Evolutionary conservation across 2,329 filamentous ascomycete species (phyloP).

Genomic region (Epichloe glyceriae): DNA sequence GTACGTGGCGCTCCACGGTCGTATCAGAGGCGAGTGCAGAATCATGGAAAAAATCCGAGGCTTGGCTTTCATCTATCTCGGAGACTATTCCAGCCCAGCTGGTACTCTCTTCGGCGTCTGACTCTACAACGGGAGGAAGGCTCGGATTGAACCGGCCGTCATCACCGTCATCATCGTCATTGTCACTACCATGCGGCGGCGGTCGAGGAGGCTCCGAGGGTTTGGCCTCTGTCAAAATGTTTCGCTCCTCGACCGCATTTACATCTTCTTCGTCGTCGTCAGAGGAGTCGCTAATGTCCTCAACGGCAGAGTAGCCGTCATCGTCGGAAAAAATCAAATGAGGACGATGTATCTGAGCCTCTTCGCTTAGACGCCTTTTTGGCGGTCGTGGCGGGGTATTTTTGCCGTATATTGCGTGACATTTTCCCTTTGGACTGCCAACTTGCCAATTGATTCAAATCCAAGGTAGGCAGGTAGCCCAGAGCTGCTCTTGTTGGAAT

Average conservation of each 20-base stretch:
- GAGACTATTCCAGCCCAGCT: conserved; percentile 45
- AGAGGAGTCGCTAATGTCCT: conserved; percentile 65
- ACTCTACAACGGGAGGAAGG: conserved; percentile 21
- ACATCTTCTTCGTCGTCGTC: conserved; percentile 71
- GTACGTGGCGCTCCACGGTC: conserved; percentile 49
- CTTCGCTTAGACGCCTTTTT: conserved; percentile 32
- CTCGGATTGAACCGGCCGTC: conserved; percentile 27
- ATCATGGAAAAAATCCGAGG: conserved; percentile 29
- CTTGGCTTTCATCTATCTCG: conserved; percentile 29
- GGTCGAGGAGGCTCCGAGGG: conserved; percentile 39
- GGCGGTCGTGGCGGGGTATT: conserved; percentile 28
- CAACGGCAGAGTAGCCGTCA: conserved; percentile 64
- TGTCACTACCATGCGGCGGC: conserved; percentile 20
- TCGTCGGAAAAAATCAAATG: conserved; percentile 50
- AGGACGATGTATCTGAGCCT: conserved; percentile 39
- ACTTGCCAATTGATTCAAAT: neutral
- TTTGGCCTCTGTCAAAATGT: conserved; percentile 43
- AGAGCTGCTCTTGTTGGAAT: neutral
- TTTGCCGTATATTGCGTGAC: conserved; percentile 41
- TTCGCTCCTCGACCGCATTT: conserved; percentile 63
- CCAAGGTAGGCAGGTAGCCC: neutral
- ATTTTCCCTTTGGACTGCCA: conserved; percentile 17
- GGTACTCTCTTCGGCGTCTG: conserved; percentile 29
- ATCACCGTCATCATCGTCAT: conserved; percentile 21
- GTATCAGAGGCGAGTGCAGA: conserved; percentile 29